A percentile compares a stretch with the other conserved stretches of the same genome.
phyloP scores from a whole-genome alignment of 495 filamentous ascomycete genomes.

The Hypoxylon lienhwacheense region DNA sequence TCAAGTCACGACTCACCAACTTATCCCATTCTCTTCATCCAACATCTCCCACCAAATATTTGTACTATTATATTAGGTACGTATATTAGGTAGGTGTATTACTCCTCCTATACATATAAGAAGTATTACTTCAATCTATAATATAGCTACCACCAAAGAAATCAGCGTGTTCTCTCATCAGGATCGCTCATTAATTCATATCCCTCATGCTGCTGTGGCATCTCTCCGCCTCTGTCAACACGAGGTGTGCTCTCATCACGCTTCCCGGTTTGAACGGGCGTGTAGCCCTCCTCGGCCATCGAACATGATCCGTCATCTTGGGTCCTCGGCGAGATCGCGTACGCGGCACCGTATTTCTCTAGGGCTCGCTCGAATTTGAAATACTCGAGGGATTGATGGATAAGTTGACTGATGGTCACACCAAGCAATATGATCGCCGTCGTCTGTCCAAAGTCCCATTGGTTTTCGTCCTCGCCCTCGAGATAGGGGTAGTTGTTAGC shows the following conservation, averaged over 20 bases:
- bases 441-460: constrained; percentile 47
- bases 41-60: no score
- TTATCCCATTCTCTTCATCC: no score
- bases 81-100: no score
- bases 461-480: constrained; percentile 41
- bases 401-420: constrained; percentile 34
- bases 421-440: constrained; percentile 40
- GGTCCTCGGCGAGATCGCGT: constrained; percentile 3
- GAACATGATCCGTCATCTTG: not conserved
- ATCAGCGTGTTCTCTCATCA: not conserved
- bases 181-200: constrained; percentile 20
- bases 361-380: constrained; percentile 33
- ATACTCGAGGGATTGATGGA: constrained; percentile 35
- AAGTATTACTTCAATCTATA: not conserved
- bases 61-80: no score
- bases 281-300: constrained; percentile 13
- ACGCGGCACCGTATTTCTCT: constrained; percentile 18
- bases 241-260: constrained; percentile 1
- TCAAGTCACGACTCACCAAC: no score
- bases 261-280: not conserved
- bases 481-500: constrained; percentile 39
- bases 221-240: not conserved
- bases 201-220: constrained; percentile 10
- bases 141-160: not conserved
- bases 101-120: no score